phyloP scores from a whole-genome alignment of 139 green algal genomes.

The Picochlorum sp. region DNA sequence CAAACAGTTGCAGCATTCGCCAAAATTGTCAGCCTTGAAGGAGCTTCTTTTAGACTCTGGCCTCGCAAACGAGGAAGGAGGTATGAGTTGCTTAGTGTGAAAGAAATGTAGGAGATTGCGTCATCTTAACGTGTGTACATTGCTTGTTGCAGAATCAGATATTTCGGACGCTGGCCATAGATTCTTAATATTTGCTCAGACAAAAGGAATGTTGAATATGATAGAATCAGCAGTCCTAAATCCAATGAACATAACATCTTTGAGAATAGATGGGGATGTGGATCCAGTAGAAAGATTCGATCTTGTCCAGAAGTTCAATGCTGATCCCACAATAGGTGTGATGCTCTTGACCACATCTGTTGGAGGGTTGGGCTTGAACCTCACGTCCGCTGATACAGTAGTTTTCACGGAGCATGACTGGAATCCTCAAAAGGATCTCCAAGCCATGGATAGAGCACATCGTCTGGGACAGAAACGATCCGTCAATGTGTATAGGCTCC shows the following conservation, averaged over 20 bases:
- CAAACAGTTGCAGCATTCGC: conserved; percentile 54
- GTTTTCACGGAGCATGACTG: conserved; percentile 99
- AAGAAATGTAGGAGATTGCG: too few relatives aligned
- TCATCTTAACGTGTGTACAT: neutral
- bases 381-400: conserved; percentile 93
- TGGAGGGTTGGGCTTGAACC: conserved; percentile 91
- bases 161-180: conserved; percentile 47
- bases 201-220: conserved; percentile 81
- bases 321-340: conserved; percentile 93
- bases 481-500: conserved; percentile 93
- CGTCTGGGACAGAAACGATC: conserved; percentile 85
- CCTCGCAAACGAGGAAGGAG: conserved; percentile 30
- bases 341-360: conserved; percentile 87
- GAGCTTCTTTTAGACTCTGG: conserved; percentile 83
- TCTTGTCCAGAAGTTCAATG: conserved; percentile 86
- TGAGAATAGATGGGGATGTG: conserved; percentile 85
- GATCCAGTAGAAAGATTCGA: conserved; percentile 63
- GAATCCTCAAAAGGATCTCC: conserved; percentile 97
- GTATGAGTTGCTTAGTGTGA: neutral
- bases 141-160: conserved; percentile 1
- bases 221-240: conserved; percentile 57
- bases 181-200: conserved; percentile 94
- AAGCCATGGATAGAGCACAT: conserved; percentile 97
- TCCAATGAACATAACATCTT: conserved; percentile 60
- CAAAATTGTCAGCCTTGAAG: conserved; percentile 85